Evolutionary conservation across 2,329 filamentous ascomycete species (phyloP).

Genomic region (Colletotrichum horii): DNA sequence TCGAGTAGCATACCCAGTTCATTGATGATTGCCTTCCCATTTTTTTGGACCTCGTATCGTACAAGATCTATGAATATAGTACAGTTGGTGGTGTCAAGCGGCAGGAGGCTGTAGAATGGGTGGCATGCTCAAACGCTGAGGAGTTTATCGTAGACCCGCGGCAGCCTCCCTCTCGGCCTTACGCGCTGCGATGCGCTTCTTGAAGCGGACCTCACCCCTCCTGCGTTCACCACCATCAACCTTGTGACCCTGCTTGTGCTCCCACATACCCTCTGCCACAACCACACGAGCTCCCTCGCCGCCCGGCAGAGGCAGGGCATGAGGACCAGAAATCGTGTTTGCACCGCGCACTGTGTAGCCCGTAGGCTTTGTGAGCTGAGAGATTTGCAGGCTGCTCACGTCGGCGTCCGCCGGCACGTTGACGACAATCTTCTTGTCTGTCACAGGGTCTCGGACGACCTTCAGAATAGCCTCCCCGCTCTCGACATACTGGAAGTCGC

Average conservation of each 20-base stretch:
- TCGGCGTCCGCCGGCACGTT: constrained; percentile 56
- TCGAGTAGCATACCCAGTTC: neutral
- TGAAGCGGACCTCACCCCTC: constrained; percentile 83
- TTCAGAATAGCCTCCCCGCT: constrained; percentile 58
- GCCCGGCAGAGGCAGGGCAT: constrained; percentile 71
- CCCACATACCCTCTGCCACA: constrained; percentile 90
- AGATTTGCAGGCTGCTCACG: constrained; percentile 23
- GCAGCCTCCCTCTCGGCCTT: constrained; percentile 64
- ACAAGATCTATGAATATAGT: constrained; percentile 21
- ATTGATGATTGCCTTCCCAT: constrained; percentile 4
- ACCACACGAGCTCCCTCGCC: constrained; percentile 69
- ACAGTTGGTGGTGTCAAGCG: constrained; percentile 20
- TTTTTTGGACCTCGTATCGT: constrained; percentile 18
- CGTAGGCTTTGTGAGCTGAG: constrained; percentile 34
- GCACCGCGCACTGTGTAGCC: constrained; percentile 73
- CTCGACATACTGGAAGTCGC: constrained; percentile 77
- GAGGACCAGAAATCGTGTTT: constrained; percentile 76
- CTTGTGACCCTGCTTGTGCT: constrained; percentile 85
- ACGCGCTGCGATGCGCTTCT: constrained; percentile 80
- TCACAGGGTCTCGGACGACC: constrained; percentile 46
- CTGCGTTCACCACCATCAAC: constrained; percentile 96
- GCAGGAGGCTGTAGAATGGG: constrained; percentile 10
- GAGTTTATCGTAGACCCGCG: constrained; percentile 28
- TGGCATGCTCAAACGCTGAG: neutral
- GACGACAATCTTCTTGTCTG: constrained; percentile 57